Percentiles rank a stretch among this genome's conserved stretches.
Conservation (phyloP, 352 stramenopile species). For the Thalassiosira delicatula region DNA sequence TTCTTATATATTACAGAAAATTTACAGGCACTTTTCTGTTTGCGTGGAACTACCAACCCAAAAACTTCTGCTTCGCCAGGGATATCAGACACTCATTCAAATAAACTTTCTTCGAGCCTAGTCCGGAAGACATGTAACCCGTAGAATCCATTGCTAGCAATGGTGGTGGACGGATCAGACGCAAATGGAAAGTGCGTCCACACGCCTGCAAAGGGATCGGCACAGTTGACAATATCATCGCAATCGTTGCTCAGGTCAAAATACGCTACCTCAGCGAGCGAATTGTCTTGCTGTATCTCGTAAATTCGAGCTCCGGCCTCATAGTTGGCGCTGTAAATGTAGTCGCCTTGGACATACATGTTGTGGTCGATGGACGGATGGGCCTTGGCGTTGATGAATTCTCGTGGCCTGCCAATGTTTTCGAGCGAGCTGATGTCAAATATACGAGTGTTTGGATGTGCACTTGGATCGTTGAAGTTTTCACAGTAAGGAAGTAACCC, state of each 20-base stretch:
- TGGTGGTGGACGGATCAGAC: neutral
- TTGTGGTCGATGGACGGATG: conserved; percentile 13
- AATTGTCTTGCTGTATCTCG: neutral
- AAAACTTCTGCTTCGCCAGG: too few relatives aligned
- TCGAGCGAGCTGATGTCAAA: neutral
- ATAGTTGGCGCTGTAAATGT: conserved; percentile 3
- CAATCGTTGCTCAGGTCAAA: neutral
- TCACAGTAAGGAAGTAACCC: neutral
- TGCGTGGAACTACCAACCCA: too few relatives aligned
- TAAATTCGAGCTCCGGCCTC: conserved; percentile 1
- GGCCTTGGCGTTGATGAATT: conserved; percentile 7
- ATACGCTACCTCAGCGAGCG: conserved; percentile 7
- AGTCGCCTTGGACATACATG: conserved; percentile 14
- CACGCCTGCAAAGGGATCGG: neutral
- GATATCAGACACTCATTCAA: conserved; percentile 7
- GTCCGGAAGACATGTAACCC: neutral
- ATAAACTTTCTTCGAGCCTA: neutral
- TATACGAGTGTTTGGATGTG: neutral
- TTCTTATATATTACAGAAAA: too few relatives aligned
- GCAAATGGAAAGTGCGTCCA: conserved; percentile 9
- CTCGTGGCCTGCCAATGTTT: neutral
- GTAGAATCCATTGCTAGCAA: conserved; percentile 5
- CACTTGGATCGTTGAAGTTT: conserved; percentile 3
- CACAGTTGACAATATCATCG: conserved; percentile 9
- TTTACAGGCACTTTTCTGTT: too few relatives aligned